phyloP scores from a whole-genome alignment of 768 basidiomycete species.

The Phaffia tasmanica region DNA sequence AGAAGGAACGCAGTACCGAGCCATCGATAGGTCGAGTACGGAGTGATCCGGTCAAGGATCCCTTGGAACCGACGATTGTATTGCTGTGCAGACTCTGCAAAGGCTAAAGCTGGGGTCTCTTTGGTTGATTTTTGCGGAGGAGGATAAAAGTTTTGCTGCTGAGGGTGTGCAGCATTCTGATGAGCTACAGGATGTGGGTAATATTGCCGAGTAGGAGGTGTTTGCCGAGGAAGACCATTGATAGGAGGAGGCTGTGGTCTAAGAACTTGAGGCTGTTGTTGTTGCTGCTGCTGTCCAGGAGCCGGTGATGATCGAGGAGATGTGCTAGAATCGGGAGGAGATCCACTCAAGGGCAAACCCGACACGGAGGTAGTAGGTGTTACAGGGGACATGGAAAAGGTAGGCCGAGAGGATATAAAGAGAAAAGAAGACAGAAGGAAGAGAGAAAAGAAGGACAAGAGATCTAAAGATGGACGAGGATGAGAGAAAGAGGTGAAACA shows the following conservation, averaged over 20 bases:
- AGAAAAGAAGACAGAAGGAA: too few species aligned
- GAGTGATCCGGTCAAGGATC: constrained; percentile 82
- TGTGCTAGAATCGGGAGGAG: too few species aligned
- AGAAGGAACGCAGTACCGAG: constrained; percentile 59
- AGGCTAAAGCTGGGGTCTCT: constrained; percentile 22
- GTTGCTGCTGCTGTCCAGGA: neutral
- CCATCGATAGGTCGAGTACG: constrained; percentile 83
- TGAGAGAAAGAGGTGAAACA: too few species aligned
- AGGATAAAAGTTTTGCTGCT: constrained; percentile 8
- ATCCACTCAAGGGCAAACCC: too few species aligned
- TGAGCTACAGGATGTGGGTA: too few species aligned
- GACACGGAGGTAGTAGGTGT: too few species aligned
- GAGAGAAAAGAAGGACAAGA: too few species aligned
- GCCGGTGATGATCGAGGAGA: constrained; percentile 6
- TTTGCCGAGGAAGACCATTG: neutral
- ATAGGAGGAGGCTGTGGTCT: neutral
- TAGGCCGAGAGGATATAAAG: too few species aligned
- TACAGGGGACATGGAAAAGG: too few species aligned
- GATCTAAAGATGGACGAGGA: too few species aligned
- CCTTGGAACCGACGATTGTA: constrained; percentile 63
- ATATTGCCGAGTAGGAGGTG: neutral
- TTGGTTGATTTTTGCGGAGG: constrained; percentile 17
- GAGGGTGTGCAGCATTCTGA: neutral
- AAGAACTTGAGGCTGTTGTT: constrained; percentile 9
- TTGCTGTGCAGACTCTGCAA: constrained; percentile 18